Conservation (phyloP, 352 stramenopile genomes). For the Plasmopara muralis region DNA sequence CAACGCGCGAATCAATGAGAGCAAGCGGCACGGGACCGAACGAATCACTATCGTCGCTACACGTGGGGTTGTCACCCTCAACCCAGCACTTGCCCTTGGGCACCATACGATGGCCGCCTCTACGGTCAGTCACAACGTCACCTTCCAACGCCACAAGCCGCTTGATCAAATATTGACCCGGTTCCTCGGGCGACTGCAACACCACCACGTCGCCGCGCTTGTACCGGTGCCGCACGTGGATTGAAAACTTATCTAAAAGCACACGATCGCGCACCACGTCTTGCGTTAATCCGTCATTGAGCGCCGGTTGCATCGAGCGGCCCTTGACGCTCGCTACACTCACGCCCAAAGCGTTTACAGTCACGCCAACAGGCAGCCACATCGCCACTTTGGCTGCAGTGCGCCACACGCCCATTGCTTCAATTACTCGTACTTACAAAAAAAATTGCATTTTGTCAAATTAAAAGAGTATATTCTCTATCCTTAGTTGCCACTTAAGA, state of each 20-base stretch:
- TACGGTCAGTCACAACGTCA: constrained; percentile 57
- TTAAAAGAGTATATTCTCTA: too few relatives aligned
- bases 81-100: constrained; percentile 81
- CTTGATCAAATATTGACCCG: constrained; percentile 67
- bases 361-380: constrained; percentile 76
- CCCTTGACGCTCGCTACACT: constrained; percentile 71
- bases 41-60: constrained; percentile 74
- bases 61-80: constrained; percentile 67
- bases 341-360: constrained; percentile 65
- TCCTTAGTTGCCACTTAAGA: constrained; percentile 8
- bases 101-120: constrained; percentile 30
- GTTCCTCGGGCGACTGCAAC: constrained; percentile 53
- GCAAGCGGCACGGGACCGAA: constrained; percentile 75
- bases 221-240: constrained; percentile 64
- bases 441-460: too few relatives aligned
- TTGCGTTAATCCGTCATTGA: constrained; percentile 66
- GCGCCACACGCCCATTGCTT: constrained; percentile 46
- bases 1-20: constrained; percentile 70
- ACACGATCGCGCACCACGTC: constrained; percentile 71
- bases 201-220: constrained; percentile 73
- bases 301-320: constrained; percentile 74
- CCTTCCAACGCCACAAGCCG: constrained; percentile 69
- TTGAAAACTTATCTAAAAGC: constrained; percentile 81
- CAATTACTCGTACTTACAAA: too few relatives aligned
- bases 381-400: constrained; percentile 49